Evolutionary conservation across 2,329 filamentous ascomycete species (phyloP), one percentile per base, ranked within the genome.

Genomic region (Hymenoscyphus albidus): DNA sequence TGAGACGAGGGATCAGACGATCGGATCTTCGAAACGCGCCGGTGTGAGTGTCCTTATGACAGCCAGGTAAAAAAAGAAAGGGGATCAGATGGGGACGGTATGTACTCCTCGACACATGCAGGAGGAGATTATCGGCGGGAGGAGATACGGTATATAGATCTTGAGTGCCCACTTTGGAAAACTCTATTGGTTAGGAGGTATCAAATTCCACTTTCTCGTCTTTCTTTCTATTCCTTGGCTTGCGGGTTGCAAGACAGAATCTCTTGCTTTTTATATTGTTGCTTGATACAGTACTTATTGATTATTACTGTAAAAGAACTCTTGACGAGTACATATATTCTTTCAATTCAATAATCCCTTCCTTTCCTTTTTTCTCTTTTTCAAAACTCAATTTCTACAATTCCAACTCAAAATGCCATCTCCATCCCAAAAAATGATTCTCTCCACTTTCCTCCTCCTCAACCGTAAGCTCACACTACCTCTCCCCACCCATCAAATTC

Each of bases 371-470:
- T 2, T 27, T 2, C 3, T 3, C 27, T 27, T 31, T 18, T 16
- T 35, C 12, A 14, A 54, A n/a, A 48, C 31, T 32, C 6, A 18
- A 14, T 12, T 22, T 0, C 27, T 10, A n/a, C 55, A 57, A 58
- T 58, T 54, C 16, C 18, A 55, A 16, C 22, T 57, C 58, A 64
- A 44, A 55, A 64, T 64, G 62, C 62, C 58, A 42, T 60, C 58
- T n/a, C 9, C 35, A 9, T 60, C 39, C 27, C 2, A 1, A 35
- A 61, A 56, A 22, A 64, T 57, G 27, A 31, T 64, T 40, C 35
- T 64, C 31, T 64, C 62, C 58, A 39, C 57, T 27, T 64, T 64
- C 62, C 10, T 64, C 32, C 27, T 59, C 58, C 48, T 64, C 48
- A 64, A 64, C 51, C 35, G 60, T 62, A 27, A 27, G 60, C 27